Base-by-base conservation (phyloP, 345 rosid genomes). In the Eutrema heterophyllum region DNA sequence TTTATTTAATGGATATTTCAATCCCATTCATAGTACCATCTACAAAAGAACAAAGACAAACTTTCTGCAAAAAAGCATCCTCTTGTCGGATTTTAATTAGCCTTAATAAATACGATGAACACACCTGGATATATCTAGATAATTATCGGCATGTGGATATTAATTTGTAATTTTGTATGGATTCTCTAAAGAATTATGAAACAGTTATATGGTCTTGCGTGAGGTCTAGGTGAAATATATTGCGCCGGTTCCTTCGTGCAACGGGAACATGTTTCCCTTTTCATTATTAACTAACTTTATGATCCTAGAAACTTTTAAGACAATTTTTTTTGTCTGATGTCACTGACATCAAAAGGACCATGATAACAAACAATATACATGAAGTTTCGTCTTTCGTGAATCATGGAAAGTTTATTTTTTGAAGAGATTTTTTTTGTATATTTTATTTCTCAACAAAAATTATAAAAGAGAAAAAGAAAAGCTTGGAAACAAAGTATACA, bases 51-150 rank as follows among this genome's bases (percentile, higher is more conserved):
- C 77, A 55, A 71, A 48, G 32, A 61, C 51, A 63, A 58, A 15
- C 77, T 76, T 52, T 68, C 70, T 60, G 58, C 59, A 40, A 21
- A 70, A 68, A 76, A 45, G 71, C 27, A 68, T 61, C 74, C 74
- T 8, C 64, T 68, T 68, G 79, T 75, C 70, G 68, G 79, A 68
- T 52, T 63, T 76, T 57, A 64, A n/a, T n/a, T n/a, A 30, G 80
- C 45, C 52, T 45, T 63, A 49, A 55, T 46, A 69, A 53, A 76
- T 68, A 43, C 32, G 50, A 6, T 60, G 53, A 36, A 39, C 61
- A n/a, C n/a, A n/a, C n/a, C n/a, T n/a, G n/a, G n/a, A n/a, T n/a
- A n/a, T n/a, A n/a, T n/a, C n/a, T n/a, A n/a, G n/a, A n/a, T n/a
- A n/a, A n/a, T n/a, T n/a, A n/a, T n/a, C n/a, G n/a, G n/a, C n/a